These are phyloP conservation scores for Fonsecaea pedrosoi DNA, from an alignment of 2,329 filamentous ascomycete species.

Conservation along the genomic window DNA sequence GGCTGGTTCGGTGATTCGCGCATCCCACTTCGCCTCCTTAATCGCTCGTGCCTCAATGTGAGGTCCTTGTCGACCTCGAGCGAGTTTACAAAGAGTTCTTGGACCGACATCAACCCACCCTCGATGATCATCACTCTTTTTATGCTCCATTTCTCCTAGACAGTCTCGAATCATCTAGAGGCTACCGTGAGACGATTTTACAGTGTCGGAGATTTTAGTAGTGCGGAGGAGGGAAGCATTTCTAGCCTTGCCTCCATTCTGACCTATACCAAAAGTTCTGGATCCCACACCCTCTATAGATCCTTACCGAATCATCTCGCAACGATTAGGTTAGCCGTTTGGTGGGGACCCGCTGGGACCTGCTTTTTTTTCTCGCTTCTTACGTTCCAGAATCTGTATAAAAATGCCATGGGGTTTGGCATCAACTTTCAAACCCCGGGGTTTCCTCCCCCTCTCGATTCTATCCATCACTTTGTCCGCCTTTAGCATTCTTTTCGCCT, in stretches of 20 bases:
- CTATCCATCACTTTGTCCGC: background rate
- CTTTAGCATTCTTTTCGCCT: background rate
- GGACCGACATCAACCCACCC: background rate
- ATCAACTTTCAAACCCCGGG: background rate
- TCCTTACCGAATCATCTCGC: conserved; percentile 5
- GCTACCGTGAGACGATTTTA: background rate
- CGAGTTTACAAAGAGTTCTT: background rate
- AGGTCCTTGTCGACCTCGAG: background rate
- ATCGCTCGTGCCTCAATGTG: background rate
- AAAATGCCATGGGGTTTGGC: background rate
- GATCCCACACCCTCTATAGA: background rate
- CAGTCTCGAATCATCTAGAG: background rate
- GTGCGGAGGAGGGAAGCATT: background rate
- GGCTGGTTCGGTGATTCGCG: background rate
- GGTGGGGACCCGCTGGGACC: background rate
- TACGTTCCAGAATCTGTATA: conserved; percentile 1
- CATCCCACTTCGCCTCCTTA: background rate
- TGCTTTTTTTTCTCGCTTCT: background rate
- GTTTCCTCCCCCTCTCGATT: background rate
- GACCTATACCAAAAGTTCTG: conserved; percentile 2
- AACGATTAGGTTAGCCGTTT: background rate
- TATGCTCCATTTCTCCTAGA: background rate
- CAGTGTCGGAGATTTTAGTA: background rate
- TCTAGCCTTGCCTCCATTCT: background rate
- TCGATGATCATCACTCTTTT: background rate